Evolutionary conservation across 345 rosid species (phyloP).

Genomic region (sweet orange (Citrus sinensis)): DVS_A1.0 CM039163.1:45878501-45879000

Average conservation of each 20-base stretch:
- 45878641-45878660: neutral
- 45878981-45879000: slow-evolving; percentile 18
- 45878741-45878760: neutral
- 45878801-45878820: neutral
- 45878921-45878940: neutral
- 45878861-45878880: slow-evolving; percentile 5
- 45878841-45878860: neutral
- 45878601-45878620: neutral
- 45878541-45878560: neutral
- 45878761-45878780: neutral
- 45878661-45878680: neutral
- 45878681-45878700: neutral
- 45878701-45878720: neutral
- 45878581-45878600: neutral
- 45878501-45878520: neutral
- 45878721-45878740: neutral
- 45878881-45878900: slow-evolving; percentile 9
- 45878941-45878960: neutral
- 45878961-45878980: neutral
- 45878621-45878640: neutral
- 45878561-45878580: neutral
- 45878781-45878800: neutral
- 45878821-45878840: neutral
- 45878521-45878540: neutral
- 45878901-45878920: slow-evolving; percentile 16